A percentile compares a stretch with the other conserved stretches of the same genome.
These are phyloP conservation scores for Cetradonia linearis DNA, from an alignment of 495 filamentous ascomycete genomes.

Conservation along the genomic window DNA sequence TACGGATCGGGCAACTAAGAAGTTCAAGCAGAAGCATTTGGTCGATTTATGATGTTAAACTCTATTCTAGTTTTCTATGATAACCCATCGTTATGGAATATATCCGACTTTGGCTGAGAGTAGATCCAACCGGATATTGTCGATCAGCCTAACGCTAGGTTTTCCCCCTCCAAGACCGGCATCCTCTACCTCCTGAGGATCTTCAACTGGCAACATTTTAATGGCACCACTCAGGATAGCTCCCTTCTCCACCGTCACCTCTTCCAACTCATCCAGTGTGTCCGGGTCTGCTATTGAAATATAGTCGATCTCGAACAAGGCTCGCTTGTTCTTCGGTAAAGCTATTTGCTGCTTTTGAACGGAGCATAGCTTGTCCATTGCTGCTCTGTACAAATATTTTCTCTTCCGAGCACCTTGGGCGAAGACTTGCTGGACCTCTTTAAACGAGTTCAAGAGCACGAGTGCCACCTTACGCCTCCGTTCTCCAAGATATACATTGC, in stretches of 20 bases:
- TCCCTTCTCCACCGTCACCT: conserved; percentile 55
- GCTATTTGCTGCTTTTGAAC: conserved; percentile 51
- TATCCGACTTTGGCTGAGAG: conserved; percentile 20
- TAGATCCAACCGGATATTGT: conserved; percentile 71
- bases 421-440: conserved; percentile 60
- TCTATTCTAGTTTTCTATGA: not conserved
- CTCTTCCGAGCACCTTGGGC: conserved; percentile 44
- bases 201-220: conserved; percentile 76
- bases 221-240: conserved; percentile 82
- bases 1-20: conserved; percentile 76
- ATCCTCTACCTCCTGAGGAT: conserved; percentile 55
- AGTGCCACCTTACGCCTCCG: conserved; percentile 61
- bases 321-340: conserved; percentile 51
- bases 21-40: conserved; percentile 71
- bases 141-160: conserved; percentile 77
- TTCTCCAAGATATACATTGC: conserved; percentile 84
- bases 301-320: conserved; percentile 76
- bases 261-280: conserved; percentile 65
- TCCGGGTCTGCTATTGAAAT: conserved; percentile 76
- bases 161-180: conserved; percentile 56
- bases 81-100: conserved; percentile 6
- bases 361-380: conserved; percentile 41
- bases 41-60: conserved; percentile 47
- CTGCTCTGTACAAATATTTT: conserved; percentile 56
- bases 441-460: conserved; percentile 57